phyloP scores from a whole-genome alignment of 2,329 filamentous ascomycete species.

The Coccinonectria pachysandricola region DNA sequence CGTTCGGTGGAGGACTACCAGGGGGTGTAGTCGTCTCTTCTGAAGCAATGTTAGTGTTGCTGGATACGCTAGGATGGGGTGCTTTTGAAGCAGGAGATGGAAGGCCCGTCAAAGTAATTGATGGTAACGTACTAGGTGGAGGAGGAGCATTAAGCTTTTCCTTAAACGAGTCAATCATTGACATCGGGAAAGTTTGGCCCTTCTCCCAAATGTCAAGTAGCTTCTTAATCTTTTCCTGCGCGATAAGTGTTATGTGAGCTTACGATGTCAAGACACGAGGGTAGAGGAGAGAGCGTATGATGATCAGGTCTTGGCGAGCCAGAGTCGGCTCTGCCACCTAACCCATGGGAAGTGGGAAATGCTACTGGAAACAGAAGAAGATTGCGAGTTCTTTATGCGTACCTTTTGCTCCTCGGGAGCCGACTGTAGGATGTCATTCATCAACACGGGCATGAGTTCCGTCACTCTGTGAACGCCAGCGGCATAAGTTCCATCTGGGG shows the following conservation, averaged over 20 bases:
- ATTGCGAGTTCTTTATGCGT: slow-evolving; percentile 40
- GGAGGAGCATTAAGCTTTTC: slow-evolving; percentile 58
- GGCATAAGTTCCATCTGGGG: slow-evolving; percentile 84
- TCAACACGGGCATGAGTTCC: slow-evolving; percentile 83
- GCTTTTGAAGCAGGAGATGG: too few relatives aligned
- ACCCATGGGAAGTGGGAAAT: slow-evolving; percentile 8
- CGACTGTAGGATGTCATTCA: slow-evolving; percentile 87
- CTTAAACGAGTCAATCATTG: slow-evolving; percentile 75
- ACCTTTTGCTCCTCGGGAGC: slow-evolving; percentile 95
- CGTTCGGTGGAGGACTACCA: slow-evolving; percentile 45
- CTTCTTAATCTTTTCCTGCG: slow-evolving; percentile 89
- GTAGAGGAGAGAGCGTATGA: slow-evolving; percentile 7
- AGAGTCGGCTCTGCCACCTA: slow-evolving; percentile 7
- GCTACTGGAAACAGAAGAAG: slow-evolving; percentile 15
- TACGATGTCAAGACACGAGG: slow-evolving; percentile 8
- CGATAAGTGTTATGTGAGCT: slow-evolving; percentile 30
- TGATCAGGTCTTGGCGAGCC: slow-evolving; percentile 10
- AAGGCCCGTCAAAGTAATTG: too few relatives aligned
- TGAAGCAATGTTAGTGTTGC: too few relatives aligned
- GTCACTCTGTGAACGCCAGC: slow-evolving; percentile 95
- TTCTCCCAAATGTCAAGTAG: slow-evolving; percentile 98
- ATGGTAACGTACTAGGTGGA: slow-evolving; percentile 52
- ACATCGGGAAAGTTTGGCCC: slow-evolving; percentile 74
- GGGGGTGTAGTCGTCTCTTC: slow-evolving; percentile 63
- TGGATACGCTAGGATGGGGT: too few relatives aligned